Base-by-base conservation (phyloP, 768 basidiomycete genomes). In the Leccinum obscurum region DNA sequence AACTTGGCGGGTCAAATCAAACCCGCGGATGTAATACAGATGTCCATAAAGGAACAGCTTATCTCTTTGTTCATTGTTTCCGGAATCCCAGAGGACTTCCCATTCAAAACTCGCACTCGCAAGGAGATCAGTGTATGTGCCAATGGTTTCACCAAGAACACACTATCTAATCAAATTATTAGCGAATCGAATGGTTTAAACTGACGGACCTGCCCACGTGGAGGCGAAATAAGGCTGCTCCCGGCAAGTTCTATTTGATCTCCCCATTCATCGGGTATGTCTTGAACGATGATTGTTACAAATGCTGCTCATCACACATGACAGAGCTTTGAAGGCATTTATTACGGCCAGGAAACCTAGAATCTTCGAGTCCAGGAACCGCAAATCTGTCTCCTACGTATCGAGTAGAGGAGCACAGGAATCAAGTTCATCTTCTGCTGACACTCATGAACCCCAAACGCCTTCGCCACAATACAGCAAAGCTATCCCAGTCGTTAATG, bases 171-270 rank as follows among this genome's bases (percentile, higher is more conserved):
- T 55, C 59, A 34, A 37, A n/a, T 56, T 22, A 49, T 39, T 70
- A 98, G 95, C 93, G 92, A 80, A 98, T 98, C 66, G 89, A 95
- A 71, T 99, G 97, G 97, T 97, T 97, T 75, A 85, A 80, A 61
- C 77, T 98, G 54, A 80, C 82, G 20, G 94, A 98, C 71, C 79
- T 99, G 9, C 97, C 96, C 1, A 94, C 92, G 1, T 99, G 95
- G 95, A 93, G 85, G 71, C 85, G 85, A 66, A 89, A 83, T 70
- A 90, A 83, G 69, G 77, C 81, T 37, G 78, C 77, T 59, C 81
- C 80, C 15, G 88, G 90, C 46, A 94, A 91, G 73, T 98, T 97
- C 75, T 99, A 97, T 77, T 80, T 98, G 69, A 94, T 98, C 39
- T 86, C 93, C 1, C 95, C 96, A 4, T 97, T 98, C 77, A 93